Base-by-base conservation (phyloP, 2,329 filamentous ascomycete genomes). In the Aspergillus quadricinctus region DNA sequence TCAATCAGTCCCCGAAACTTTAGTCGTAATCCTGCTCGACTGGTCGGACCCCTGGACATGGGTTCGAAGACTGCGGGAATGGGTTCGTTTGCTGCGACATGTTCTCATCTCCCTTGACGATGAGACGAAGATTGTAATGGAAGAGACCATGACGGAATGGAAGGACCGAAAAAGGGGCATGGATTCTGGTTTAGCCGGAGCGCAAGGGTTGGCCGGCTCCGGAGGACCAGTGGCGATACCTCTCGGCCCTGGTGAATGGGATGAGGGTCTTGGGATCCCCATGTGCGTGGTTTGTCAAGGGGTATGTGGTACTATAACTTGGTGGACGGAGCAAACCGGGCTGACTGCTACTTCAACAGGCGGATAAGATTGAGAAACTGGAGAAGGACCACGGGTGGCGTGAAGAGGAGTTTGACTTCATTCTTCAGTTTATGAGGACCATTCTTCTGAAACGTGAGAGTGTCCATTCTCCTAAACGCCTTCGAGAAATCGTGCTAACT, bases 251-350 rank as follows among this genome's bases (percentile, higher is more conserved):
- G 92, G 93, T 54, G 92, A 97, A 75, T 97, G 92, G 90, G 90
- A 96, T 61, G 92, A 96, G 68, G 90, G 87, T 4, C 77, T 97
- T 8, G 92, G 92, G 0, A 76, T 99, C 54, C 91, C 92, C 0
- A 78, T 99, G 40, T 95, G 90, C 68, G 89, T 99, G 8, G 92
- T 97, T n/a, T 96, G 93, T 71, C 92, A 97, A 73, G 94, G 96
- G 71, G 92, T 92, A 73, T 75, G 84, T 74, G 28, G 17, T 52
- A 29, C 28, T 46, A 49, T 21, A 45, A 4, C 14, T 29, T 25
- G 11, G 14, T 2, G 19, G 17, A 29, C 11, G 23, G 14, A 6
- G 3, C 6, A 11, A 60, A 57, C 66, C 72, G 54, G 71, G 56
- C 25, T 21, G 27, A 49, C 40, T 46, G 46, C 43, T 14, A 48